Base-by-base conservation (phyloP, 2,329 filamentous ascomycete species). In the Camillea tinctor region DNA sequence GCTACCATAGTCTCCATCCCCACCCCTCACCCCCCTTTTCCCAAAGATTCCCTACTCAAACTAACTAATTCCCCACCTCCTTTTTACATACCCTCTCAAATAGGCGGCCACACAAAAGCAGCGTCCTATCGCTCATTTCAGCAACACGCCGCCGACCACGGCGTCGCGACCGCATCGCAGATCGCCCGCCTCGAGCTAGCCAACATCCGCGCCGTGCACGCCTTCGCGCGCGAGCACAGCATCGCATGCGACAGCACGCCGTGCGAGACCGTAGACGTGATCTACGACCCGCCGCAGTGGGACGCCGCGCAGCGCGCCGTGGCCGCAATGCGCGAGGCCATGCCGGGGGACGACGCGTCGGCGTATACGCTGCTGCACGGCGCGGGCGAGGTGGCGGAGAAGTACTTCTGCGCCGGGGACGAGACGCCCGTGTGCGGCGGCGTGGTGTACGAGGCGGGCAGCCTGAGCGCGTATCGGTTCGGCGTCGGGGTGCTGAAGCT, bases 221-320 rank as follows among this genome's bases (percentile, higher is more conserved):
- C 69, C 0, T 81, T 88, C 61, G 82, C 84, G 0, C 68, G 70
- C 4, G 72, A 78, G 19, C 71, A 86, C 58, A 64, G 63, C 4
- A 81, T 86, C 30, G 69, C 74, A 11, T 79, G 83, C 66, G 85
- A 87, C 66, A 80, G 78, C 54, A 67, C 73, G 44, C 69, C 78
- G 9, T 81, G 83, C 64, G 74, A 79, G 22, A 88, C 86, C 0
- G 77, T 86, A 1, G 85, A 88, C 68, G 73, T 87, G 2, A 74
- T 87, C 30, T 87, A 86, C 67, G 82, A 86, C 60, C 60, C 73
- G 19, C 69, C 60, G 8, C 73, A 79, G 54, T 81, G 79, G 74
- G 68, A 70, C 4, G 58, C 66, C 1, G 77, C 79, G 1, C 67
- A 72, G 22, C 62, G 66, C 17, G 75, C 78, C 3, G 76, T 85